phyloP scores from a whole-genome alignment of 2,329 filamentous ascomycete species.

The Pseudogymnoascus sp. region DNA sequence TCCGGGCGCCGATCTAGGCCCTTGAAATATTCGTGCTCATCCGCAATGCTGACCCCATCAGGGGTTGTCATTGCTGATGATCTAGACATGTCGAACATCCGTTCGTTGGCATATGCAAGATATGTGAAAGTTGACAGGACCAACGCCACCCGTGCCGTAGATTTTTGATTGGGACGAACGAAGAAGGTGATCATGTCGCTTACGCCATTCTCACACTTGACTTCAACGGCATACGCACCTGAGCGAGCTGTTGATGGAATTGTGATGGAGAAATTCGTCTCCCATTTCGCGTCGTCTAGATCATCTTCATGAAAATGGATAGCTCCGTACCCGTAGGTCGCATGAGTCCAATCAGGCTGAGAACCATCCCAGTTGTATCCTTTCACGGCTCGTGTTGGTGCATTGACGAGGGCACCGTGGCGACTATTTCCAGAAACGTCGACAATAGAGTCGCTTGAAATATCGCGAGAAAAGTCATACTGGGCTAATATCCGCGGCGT shows the following conservation, averaged over 20 bases:
- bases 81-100: slow-evolving; percentile 29
- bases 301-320: slow-evolving; percentile 37
- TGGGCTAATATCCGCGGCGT: slow-evolving; percentile 12
- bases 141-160: slow-evolving; percentile 22
- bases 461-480: slow-evolving; percentile 23
- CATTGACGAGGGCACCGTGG: slow-evolving; percentile 29
- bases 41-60: slow-evolving; percentile 18
- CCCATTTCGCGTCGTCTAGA: slow-evolving; percentile 32
- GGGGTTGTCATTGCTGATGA: slow-evolving; percentile 23
- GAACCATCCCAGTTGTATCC: slow-evolving; percentile 31
- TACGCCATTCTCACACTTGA: slow-evolving; percentile 19
- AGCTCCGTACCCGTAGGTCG: slow-evolving; percentile 31
- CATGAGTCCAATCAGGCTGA: slow-evolving; percentile 29
- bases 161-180: slow-evolving; percentile 24
- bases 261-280: slow-evolving; percentile 28
- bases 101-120: slow-evolving; percentile 35
- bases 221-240: slow-evolving; percentile 28
- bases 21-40: slow-evolving; percentile 18
- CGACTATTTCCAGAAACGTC: slow-evolving; percentile 25
- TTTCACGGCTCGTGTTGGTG: slow-evolving; percentile 30
- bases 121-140: slow-evolving; percentile 34
- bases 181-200: slow-evolving; percentile 31
- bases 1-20: slow-evolving; percentile 29
- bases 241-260: slow-evolving; percentile 21
- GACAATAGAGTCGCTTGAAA: slow-evolving; percentile 22